Conservation (phyloP, 1,284 basidiomycete species). For the Termitomyces sp. region DNA sequence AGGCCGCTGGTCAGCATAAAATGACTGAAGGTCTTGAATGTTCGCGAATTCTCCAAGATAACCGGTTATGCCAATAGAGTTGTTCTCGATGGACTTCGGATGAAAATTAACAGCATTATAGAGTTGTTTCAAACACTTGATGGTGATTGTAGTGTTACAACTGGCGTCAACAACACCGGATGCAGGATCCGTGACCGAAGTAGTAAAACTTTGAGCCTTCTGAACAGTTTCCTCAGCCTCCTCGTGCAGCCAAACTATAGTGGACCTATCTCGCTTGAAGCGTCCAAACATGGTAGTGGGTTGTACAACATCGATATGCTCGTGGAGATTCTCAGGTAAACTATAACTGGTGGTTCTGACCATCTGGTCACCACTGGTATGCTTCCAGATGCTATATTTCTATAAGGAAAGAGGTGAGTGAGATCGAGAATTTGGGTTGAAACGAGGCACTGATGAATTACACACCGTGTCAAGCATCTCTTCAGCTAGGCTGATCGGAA, state of each 20-base stretch:
- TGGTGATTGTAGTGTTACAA: conserved; percentile 47
- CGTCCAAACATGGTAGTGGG: conserved; percentile 71
- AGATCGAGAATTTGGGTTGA: not conserved
- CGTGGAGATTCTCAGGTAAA: conserved; percentile 54
- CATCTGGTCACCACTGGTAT: conserved; percentile 50
- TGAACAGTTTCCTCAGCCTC: not conserved
- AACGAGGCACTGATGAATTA: not conserved
- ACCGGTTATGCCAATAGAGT: conserved; percentile 49
- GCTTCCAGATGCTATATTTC: conserved; percentile 61
- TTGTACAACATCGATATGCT: conserved; percentile 66
- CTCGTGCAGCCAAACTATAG: conserved; percentile 19
- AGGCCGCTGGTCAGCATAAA: conserved; percentile 43
- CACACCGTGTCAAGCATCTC: conserved; percentile 64
- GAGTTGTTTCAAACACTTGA: conserved; percentile 44
- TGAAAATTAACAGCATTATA: conserved; percentile 45
- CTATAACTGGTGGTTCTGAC: conserved; percentile 68
- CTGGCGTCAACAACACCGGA: conserved; percentile 41
- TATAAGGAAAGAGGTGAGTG: conserved; percentile 19
- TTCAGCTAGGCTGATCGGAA: conserved; percentile 60
- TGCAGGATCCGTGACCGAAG: conserved; percentile 22
- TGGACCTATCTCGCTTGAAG: conserved; percentile 28
- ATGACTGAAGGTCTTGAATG: conserved; percentile 43
- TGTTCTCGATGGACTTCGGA: conserved; percentile 31
- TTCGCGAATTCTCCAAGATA: conserved; percentile 56
- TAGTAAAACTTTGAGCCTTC: conserved; percentile 5